Percentiles rank a stretch among this genome's conserved stretches.
Evolutionary conservation across 2,329 filamentous ascomycete species (phyloP).

Genomic region (Cercospora canescens): DNA sequence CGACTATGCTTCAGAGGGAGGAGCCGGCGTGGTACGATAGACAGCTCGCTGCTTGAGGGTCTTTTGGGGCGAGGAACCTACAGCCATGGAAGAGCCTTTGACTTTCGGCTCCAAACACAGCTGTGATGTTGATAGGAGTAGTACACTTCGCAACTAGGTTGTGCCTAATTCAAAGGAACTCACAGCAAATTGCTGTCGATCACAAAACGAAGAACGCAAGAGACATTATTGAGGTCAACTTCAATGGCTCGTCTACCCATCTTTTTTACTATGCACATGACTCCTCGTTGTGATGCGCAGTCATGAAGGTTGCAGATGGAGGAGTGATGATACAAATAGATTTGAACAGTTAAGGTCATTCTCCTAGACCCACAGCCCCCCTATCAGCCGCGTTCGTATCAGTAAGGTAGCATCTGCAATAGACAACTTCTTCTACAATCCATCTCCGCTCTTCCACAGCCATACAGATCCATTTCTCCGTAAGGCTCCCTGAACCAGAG

Average conservation of each 20-base stretch:
- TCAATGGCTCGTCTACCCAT: too few species aligned
- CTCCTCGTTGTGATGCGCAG: too few species aligned
- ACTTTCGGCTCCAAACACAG: background rate
- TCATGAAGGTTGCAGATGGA: too few species aligned
- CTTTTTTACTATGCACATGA: too few species aligned
- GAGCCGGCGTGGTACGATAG: constrained; percentile 63
- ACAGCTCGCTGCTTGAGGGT: constrained; percentile 36
- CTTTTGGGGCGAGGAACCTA: background rate
- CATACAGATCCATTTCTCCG: constrained; percentile 5
- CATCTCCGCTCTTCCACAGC: constrained; percentile 11
- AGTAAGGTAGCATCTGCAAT: too few species aligned
- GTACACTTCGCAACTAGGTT: background rate
- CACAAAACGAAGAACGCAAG: background rate
- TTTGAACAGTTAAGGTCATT: background rate
- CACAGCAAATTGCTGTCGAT: background rate
- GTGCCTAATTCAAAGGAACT: background rate
- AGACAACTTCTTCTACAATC: background rate
- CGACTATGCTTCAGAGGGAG: constrained; percentile 75
- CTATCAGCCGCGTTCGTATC: too few species aligned
- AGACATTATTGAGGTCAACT: background rate
- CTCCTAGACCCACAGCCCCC: background rate
- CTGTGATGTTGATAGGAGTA: background rate
- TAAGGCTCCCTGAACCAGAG: background rate
- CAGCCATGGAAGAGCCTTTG: background rate
- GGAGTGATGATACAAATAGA: too few species aligned